Base-by-base conservation (phyloP, 371 early-diverging fungal species). In the Mortierella polycephala region DNA sequence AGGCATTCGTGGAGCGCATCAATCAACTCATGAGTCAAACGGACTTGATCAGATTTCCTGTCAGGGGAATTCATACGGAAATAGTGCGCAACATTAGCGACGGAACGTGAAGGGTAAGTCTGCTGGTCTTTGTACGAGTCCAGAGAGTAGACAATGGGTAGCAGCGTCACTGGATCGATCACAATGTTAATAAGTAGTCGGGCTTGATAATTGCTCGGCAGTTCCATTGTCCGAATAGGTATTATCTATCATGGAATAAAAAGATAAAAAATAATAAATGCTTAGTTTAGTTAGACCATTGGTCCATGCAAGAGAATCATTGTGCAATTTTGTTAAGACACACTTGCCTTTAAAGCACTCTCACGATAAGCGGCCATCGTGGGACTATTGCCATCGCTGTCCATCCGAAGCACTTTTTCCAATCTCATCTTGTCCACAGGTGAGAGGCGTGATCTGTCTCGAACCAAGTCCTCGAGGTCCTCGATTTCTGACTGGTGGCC, bases 391-490 rank as follows among this genome's bases (percentile, higher is more conserved):
- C 74, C 74, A 2, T 54, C 44, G 0, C 45, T 23, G 44, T 73
- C 57, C 23, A 69, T 12, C 6, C 18, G 58, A 7, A 72, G 69
- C 6, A 59, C 41, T 14, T 62, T 60, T 20, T 56, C 14, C 2
- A 77, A 58, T 0, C 62, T 57, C 6, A 45, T 41, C 20, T 40
- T 42, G 20, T 69, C 49, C 7, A n/a, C n/a, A 9, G 41, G 42
- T 5, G 66, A 40, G 37, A 75, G 57, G 0, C 9, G 10, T 2
- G 60, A 9, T 9, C 81, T 47, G 1, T 69, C 21, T 8, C 59
- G 67, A 10, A 75, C 49, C 10, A 88, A 68, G 49, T 88, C 85
- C 47, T 88, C 88, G 23, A 86, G 75, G 52, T 86, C 86, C 0
- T 65, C 65, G 1, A 80, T 69, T 20, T 80, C 76, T 13, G 61